Conservation (phyloP, 1,284 basidiomycete genomes). For the Rhodotorula sp. region DNA sequence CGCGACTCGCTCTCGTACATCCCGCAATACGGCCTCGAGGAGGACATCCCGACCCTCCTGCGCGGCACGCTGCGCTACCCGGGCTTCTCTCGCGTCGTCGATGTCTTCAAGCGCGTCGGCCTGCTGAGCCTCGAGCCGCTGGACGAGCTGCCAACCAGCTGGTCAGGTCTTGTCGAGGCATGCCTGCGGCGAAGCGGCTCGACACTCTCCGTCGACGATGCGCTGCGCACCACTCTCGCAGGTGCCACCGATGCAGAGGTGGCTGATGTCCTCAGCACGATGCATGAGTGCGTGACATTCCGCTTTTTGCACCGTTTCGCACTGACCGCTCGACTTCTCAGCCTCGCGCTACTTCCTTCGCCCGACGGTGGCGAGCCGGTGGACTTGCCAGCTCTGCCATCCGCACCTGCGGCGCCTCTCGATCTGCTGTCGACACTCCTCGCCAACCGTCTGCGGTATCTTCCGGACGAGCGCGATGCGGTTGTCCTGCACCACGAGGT, state of each 20-base stretch:
- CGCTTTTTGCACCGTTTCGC: background rate
- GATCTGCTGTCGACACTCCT: slow-evolving; percentile 78
- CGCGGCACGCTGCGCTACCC: slow-evolving; percentile 88
- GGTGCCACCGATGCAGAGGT: background rate
- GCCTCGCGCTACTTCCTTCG: slow-evolving; percentile 53
- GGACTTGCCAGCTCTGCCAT: slow-evolving; percentile 57
- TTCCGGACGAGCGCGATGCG: slow-evolving; percentile 74
- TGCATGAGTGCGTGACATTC: slow-evolving; percentile 12
- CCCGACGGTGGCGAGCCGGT: slow-evolving; percentile 44
- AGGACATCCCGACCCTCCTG: slow-evolving; percentile 66
- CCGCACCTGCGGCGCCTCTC: slow-evolving; percentile 61
- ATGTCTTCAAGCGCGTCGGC: slow-evolving; percentile 72
- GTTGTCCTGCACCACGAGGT: slow-evolving; percentile 86
- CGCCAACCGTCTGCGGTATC: slow-evolving; percentile 72
- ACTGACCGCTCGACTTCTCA: slow-evolving; percentile 46
- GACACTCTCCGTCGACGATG: slow-evolving; percentile 4
- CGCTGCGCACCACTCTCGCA: background rate
- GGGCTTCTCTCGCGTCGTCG: slow-evolving; percentile 72
- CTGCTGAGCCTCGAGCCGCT: slow-evolving; percentile 61
- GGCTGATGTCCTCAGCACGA: background rate
- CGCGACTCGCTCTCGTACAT: slow-evolving; percentile 79
- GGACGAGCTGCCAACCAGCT: slow-evolving; percentile 27
- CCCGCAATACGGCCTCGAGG: slow-evolving; percentile 66
- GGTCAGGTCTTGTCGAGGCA: slow-evolving; percentile 42
- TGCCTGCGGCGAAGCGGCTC: slow-evolving; percentile 43